phyloP scores from a whole-genome alignment of 768 basidiomycete genomes.

The Hortiboletus campestris region DNA sequence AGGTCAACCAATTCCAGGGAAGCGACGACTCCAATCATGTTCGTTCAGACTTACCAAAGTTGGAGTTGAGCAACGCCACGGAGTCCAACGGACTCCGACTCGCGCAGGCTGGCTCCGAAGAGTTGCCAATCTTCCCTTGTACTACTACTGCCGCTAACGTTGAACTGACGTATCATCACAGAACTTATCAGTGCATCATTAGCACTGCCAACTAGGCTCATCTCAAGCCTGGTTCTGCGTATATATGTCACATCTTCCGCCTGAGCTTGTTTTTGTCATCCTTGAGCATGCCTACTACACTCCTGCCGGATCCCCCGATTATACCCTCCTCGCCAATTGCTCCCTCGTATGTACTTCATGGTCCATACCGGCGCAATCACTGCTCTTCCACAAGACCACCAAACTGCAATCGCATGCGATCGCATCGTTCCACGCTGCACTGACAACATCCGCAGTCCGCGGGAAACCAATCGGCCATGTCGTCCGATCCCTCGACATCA shows the following conservation, averaged over 20 bases:
- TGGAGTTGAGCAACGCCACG: too few relatives aligned
- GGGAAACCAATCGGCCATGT: constrained; percentile 13
- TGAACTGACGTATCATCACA: too few relatives aligned
- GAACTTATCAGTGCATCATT: too few relatives aligned
- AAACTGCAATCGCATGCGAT: constrained; percentile 1
- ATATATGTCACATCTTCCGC: constrained; percentile 18
- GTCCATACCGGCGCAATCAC: constrained; percentile 28
- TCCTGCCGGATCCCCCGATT: constrained; percentile 14
- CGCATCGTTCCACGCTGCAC: constrained; percentile 15
- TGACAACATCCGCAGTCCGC: constrained; percentile 15
- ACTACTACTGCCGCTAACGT: too few relatives aligned
- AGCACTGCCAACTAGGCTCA: too few relatives aligned
- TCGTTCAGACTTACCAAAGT: too few relatives aligned
- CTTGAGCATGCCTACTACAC: constrained; percentile 29
- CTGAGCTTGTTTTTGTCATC: constrained; percentile 22
- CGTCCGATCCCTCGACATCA: constrained; percentile 24
- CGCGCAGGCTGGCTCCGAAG: too few relatives aligned
- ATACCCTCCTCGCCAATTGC: constrained; percentile 19
- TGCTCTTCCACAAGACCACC: constrained; percentile 27
- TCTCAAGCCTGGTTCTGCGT: neutral
- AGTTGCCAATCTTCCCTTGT: too few relatives aligned
- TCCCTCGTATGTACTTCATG: constrained; percentile 29
- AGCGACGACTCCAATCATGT: too few relatives aligned
- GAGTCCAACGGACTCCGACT: too few relatives aligned
- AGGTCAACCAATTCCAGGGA: too few relatives aligned